These are phyloP conservation scores for Wickerhamiella lipophila DNA, from an alignment of 805 yeast species.

Conservation along the genomic window DNA sequence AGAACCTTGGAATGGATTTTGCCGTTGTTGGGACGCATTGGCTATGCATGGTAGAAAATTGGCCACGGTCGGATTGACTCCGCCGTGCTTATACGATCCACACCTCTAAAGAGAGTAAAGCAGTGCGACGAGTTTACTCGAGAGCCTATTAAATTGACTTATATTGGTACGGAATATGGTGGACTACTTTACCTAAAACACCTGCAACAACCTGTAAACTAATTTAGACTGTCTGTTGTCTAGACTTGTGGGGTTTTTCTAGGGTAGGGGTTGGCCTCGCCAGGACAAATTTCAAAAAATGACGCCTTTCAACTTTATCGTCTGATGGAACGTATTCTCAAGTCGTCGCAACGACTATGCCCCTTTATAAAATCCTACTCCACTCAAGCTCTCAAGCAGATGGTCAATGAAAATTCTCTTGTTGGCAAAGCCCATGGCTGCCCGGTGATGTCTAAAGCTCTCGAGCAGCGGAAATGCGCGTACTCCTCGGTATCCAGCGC, in stretches of 20 bases:
- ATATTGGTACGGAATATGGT: too few relatives aligned
- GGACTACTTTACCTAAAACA: too few relatives aligned
- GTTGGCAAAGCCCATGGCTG: constrained; percentile 55
- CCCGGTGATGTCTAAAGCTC: constrained; percentile 84
- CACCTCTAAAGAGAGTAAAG: too few relatives aligned
- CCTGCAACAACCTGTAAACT: too few relatives aligned
- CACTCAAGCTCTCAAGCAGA: constrained; percentile 44
- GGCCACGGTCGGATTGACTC: too few relatives aligned
- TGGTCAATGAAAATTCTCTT: constrained; percentile 36
- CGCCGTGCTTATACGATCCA: too few relatives aligned
- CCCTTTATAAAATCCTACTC: constrained; percentile 62
- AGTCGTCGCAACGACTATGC: constrained; percentile 65
- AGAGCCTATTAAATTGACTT: too few relatives aligned
- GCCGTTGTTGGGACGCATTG: too few relatives aligned
- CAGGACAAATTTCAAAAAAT: not conserved
- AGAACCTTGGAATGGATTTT: too few relatives aligned
- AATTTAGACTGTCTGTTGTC: too few relatives aligned
- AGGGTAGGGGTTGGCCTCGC: not conserved
- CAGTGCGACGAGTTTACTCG: too few relatives aligned
- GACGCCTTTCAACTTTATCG: not conserved
- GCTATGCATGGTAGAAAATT: too few relatives aligned
- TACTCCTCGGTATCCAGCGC: constrained; percentile 28
- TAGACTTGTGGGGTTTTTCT: not conserved
- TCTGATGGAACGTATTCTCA: constrained; percentile 64
- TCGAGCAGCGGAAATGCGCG: constrained; percentile 31